phyloP scores from a whole-genome alignment of 345 rosid species.

The Stellera chamaejasme region DNA sequence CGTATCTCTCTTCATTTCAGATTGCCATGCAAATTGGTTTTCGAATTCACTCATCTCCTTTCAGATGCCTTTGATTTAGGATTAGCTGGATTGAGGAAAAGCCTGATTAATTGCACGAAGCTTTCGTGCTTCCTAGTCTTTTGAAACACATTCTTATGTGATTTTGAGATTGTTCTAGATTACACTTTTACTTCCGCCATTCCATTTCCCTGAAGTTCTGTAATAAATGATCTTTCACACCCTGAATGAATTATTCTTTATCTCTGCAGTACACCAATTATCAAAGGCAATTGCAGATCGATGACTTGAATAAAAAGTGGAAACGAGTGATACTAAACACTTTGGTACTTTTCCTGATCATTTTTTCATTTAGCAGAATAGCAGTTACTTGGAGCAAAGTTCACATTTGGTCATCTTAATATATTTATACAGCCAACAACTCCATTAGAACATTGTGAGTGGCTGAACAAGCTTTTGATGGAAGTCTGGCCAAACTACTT shows the following conservation, averaged over 20 bases:
- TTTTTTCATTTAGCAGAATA: conserved; percentile 3
- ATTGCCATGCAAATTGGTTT: no score
- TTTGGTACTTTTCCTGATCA: conserved; percentile 25
- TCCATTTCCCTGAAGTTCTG: no score
- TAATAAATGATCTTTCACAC: no score
- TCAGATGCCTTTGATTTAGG: no score
- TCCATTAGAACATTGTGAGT: conserved; percentile 82
- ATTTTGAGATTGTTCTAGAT: neutral
- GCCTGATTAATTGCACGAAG: no score
- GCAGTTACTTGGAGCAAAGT: neutral
- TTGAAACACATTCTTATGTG: neutral
- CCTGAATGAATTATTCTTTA: neutral
- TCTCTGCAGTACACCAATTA: conserved; percentile 49
- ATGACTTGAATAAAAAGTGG: conserved; percentile 78
- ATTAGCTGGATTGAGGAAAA: no score
- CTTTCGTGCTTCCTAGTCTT: no score
- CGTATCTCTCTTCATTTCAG: no score
- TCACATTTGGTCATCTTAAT: neutral
- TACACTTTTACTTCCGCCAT: no score
- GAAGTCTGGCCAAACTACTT: conserved; percentile 64
- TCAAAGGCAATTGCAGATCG: conserved; percentile 49
- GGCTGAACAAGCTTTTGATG: conserved; percentile 71
- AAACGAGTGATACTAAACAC: conserved; percentile 43
- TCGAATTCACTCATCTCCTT: no score
- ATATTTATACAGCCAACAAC: conserved; percentile 48